Conservation (phyloP, 2,329 filamentous ascomycete species). For the Ophiostoma australiae region DNA sequence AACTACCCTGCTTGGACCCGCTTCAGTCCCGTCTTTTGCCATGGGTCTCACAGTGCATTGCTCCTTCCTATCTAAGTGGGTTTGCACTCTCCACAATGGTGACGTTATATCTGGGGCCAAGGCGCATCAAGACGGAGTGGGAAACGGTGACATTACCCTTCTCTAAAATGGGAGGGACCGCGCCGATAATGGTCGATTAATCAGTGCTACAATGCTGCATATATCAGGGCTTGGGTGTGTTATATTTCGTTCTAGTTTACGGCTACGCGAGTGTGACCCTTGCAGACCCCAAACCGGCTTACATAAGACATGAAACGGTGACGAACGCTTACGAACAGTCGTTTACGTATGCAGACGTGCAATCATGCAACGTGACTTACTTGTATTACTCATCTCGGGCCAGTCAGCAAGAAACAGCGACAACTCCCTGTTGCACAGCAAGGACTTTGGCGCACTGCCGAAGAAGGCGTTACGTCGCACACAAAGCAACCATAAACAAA, state of each 20-base stretch:
- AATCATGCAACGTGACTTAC: neutral
- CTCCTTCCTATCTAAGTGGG: neutral
- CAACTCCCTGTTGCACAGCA: neutral
- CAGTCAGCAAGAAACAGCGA: neutral
- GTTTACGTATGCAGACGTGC: neutral
- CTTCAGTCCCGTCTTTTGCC: slow-evolving; percentile 19
- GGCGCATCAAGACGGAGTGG: neutral
- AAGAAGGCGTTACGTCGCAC: neutral
- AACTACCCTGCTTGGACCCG: neutral
- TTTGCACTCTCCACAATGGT: slow-evolving; percentile 12
- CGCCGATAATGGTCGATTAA: neutral
- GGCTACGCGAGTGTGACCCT: neutral
- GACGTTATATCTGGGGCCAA: slow-evolving; percentile 18
- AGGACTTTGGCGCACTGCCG: neutral
- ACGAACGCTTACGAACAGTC: neutral
- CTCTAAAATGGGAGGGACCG: neutral
- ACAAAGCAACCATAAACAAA: neutral
- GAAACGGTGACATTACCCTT: neutral
- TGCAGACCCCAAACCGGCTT: neutral
- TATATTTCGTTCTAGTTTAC: neutral
- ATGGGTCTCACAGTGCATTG: neutral
- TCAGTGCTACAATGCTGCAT: neutral
- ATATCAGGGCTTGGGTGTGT: neutral
- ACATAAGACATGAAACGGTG: neutral
- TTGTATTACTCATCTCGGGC: neutral